Evolutionary conservation across 1,139 yeast genomes (phyloP).

Genomic region (Wickerhamomyces sp.): DNA sequence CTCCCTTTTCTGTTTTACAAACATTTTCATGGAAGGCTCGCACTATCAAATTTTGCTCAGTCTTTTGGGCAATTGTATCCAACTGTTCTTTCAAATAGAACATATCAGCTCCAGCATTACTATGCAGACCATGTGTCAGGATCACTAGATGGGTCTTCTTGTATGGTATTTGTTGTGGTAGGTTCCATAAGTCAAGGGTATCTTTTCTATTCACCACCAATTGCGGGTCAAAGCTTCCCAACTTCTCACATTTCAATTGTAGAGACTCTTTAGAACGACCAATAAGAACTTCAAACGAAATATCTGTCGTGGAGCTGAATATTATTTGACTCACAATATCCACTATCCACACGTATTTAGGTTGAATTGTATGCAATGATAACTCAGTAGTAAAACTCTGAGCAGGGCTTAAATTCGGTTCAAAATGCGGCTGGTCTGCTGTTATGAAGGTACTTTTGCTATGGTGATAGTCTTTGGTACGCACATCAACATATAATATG

Average conservation of each 20-base stretch:
- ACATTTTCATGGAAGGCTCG: conserved; percentile 82
- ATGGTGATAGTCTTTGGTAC: conserved; percentile 59
- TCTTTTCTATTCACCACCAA: conserved; percentile 49
- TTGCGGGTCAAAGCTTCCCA: conserved; percentile 23
- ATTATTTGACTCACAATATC: conserved; percentile 85
- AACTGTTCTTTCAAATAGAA: conserved; percentile 78
- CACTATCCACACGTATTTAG: conserved; percentile 67
- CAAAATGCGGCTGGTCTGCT: conserved; percentile 71
- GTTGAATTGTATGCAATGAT: conserved; percentile 38
- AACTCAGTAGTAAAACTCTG: conserved; percentile 52
- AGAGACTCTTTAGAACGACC: conserved; percentile 47
- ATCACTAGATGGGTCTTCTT: conserved; percentile 69
- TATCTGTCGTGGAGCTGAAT: conserved; percentile 65
- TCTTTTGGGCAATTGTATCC: conserved; percentile 43
- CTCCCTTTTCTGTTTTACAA: conserved; percentile 87
- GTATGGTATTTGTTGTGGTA: conserved; percentile 41
- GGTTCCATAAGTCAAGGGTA: conserved; percentile 73
- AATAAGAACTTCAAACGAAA: conserved; percentile 64
- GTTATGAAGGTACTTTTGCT: conserved; percentile 53
- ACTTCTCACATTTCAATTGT: conserved; percentile 14
- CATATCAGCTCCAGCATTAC: conserved; percentile 88
- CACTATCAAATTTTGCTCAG: conserved; percentile 64
- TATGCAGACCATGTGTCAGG: conserved; percentile 87
- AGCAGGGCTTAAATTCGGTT: conserved; percentile 72
- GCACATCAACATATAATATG: conserved; percentile 79